phyloP scores from a whole-genome alignment of 2,329 filamentous ascomycete genomes.

The Cladophialophora immunda region DNA sequence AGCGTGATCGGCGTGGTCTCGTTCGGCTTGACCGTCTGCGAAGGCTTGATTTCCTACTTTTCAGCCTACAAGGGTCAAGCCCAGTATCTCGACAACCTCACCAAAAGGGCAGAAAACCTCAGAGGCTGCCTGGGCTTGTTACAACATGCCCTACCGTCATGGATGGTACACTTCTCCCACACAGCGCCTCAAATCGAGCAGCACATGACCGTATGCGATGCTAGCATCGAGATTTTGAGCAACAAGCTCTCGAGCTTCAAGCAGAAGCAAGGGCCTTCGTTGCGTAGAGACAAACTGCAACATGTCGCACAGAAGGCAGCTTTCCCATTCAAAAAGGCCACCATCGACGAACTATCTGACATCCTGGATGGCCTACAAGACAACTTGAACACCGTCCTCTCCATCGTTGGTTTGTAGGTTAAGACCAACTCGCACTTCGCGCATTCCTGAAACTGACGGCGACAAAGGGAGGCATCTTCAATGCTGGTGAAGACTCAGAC shows the following conservation, averaged over 20 bases:
- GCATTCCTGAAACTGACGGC: not conserved
- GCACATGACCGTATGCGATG: not conserved
- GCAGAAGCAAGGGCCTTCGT: conserved; percentile 9
- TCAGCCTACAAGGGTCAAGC: conserved; percentile 11
- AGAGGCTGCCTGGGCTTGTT: conserved; percentile 6
- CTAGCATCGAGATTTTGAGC: not conserved
- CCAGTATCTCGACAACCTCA: conserved; percentile 15
- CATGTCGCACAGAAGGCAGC: conserved; percentile 7
- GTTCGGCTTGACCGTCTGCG: conserved; percentile 18
- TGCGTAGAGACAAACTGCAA: conserved; percentile 6
- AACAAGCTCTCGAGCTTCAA: conserved; percentile 11
- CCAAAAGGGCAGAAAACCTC: conserved; percentile 10
- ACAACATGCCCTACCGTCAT: conserved; percentile 6
- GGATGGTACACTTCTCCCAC: conserved; percentile 7
- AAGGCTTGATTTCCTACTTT: conserved; percentile 16
- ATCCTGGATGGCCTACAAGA: conserved; percentile 13
- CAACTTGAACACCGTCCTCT: conserved; percentile 18
- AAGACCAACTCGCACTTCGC: not conserved
- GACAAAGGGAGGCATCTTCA: conserved; percentile 3
- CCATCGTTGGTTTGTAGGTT: conserved; percentile 13
- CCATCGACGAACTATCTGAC: conserved; percentile 4
- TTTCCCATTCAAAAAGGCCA: conserved; percentile 18
- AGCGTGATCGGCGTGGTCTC: conserved; percentile 20
- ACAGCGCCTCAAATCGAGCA: conserved; percentile 9
- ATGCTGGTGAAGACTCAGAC: not conserved